phyloP scores from a whole-genome alignment of 2,329 filamentous ascomycete genomes.

The Pleomassaria siparia region DNA sequence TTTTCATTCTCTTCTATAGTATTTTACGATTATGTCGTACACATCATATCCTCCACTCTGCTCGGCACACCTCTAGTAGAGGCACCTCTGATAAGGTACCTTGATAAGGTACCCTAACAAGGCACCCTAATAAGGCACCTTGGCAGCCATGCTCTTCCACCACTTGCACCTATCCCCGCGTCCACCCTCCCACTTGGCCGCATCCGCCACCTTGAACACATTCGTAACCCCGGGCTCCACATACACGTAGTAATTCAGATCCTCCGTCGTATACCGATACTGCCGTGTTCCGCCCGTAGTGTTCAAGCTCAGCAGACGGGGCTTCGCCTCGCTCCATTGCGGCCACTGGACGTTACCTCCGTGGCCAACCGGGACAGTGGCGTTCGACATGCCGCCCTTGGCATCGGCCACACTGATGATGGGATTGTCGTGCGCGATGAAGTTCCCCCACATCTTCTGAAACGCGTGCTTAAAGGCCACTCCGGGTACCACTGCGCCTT shows the following conservation, averaged over 20 bases:
- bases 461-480: slow-evolving; percentile 34
- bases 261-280: slow-evolving; percentile 18
- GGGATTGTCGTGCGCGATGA: slow-evolving; percentile 29
- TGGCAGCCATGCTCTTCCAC: slow-evolving; percentile 23
- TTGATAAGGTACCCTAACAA: neutral
- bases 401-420: slow-evolving; percentile 32
- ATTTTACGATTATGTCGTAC: no score
- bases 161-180: slow-evolving; percentile 34
- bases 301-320: slow-evolving; percentile 30
- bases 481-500: slow-evolving; percentile 23
- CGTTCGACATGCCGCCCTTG: slow-evolving; percentile 25
- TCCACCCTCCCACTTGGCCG: slow-evolving; percentile 33
- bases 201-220: slow-evolving; percentile 29
- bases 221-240: slow-evolving; percentile 36
- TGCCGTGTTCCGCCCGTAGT: slow-evolving; percentile 30
- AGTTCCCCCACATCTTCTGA: slow-evolving; percentile 38
- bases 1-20: no score
- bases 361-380: slow-evolving; percentile 21
- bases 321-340: slow-evolving; percentile 20
- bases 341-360: slow-evolving; percentile 30
- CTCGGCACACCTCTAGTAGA: no score
- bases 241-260: slow-evolving; percentile 32
- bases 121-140: slow-evolving; percentile 12
- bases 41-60: no score
- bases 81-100: no score